Evolutionary conservation across 495 filamentous ascomycete species (phyloP).

Genomic region (Penicillium paradoxum): DNA sequence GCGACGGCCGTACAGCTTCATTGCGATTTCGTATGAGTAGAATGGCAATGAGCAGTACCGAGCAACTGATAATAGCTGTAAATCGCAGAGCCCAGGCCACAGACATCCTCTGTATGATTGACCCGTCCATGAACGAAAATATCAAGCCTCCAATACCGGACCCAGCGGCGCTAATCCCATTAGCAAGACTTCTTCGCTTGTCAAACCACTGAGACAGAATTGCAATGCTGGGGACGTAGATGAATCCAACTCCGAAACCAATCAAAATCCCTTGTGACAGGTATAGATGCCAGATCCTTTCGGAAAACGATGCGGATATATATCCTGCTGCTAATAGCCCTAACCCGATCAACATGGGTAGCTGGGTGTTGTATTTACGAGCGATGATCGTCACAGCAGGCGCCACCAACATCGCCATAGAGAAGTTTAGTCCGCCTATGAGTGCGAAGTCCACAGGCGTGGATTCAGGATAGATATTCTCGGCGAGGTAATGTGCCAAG

Average conservation of each 20-base stretch:
- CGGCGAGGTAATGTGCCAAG: slow-evolving; percentile 10
- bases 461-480: too few species aligned
- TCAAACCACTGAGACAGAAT: slow-evolving; percentile 52
- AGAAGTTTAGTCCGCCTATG: slow-evolving; percentile 8
- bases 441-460: slow-evolving; percentile 15
- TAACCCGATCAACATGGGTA: too few species aligned
- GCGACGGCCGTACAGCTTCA: slow-evolving; percentile 43
- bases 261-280: slow-evolving; percentile 47
- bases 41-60: slow-evolving; percentile 53
- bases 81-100: slow-evolving; percentile 65
- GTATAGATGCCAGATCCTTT: slow-evolving; percentile 47
- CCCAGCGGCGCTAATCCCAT: slow-evolving; percentile 45
- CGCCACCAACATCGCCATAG: neutral
- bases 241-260: slow-evolving; percentile 49
- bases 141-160: slow-evolving; percentile 49
- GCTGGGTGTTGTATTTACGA: too few species aligned
- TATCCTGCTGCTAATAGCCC: slow-evolving; percentile 32
- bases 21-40: slow-evolving; percentile 62
- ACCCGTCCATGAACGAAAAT: slow-evolving; percentile 40
- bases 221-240: slow-evolving; percentile 42
- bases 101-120: slow-evolving; percentile 28
- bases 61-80: slow-evolving; percentile 56
- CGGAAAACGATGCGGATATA: slow-evolving; percentile 45
- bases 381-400: slow-evolving; percentile 8
- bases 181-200: slow-evolving; percentile 43